A percentile compares a stretch with the other conserved stretches of the same genome.
Conservation (phyloP, 306 rosid species). For the Cucurbita pepo region DNA sequence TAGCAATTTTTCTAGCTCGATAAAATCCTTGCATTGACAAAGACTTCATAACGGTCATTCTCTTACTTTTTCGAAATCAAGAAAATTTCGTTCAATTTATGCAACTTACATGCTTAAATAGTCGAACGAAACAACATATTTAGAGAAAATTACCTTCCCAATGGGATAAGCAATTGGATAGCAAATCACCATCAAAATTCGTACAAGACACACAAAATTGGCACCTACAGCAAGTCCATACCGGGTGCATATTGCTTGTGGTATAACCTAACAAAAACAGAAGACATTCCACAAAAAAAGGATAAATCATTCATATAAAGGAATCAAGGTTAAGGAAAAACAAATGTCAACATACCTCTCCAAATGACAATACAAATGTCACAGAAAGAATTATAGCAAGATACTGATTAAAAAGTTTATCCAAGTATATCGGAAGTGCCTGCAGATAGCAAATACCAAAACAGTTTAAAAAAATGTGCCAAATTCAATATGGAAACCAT, state of each 20-base stretch:
- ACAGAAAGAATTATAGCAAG: constrained; percentile 85
- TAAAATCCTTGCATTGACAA: not conserved
- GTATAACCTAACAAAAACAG: constrained; percentile 55
- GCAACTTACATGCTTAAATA: not conserved
- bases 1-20: not conserved
- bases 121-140: not conserved
- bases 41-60: not conserved
- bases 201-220: constrained; percentile 63
- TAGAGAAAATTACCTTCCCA: constrained; percentile 54
- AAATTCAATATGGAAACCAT: not conserved
- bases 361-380: constrained; percentile 72
- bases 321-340: not conserved
- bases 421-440: constrained; percentile 93
- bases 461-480: constrained; percentile 1
- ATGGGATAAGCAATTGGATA: constrained; percentile 87
- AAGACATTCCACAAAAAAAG: not conserved
- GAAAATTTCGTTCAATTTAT: not conserved
- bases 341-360: constrained; percentile 41
- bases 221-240: constrained; percentile 95
- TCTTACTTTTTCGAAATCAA: not conserved
- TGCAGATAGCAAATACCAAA: constrained; percentile 30
- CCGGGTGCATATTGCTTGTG: constrained; percentile 89
- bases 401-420: constrained; percentile 75
- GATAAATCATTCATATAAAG: not conserved
- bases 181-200: constrained; percentile 69